Evolutionary conservation across 2,329 filamentous ascomycete species (phyloP), one percentile per base, ranked within the genome.

Genomic region (Penicillium glabrum): DNA sequence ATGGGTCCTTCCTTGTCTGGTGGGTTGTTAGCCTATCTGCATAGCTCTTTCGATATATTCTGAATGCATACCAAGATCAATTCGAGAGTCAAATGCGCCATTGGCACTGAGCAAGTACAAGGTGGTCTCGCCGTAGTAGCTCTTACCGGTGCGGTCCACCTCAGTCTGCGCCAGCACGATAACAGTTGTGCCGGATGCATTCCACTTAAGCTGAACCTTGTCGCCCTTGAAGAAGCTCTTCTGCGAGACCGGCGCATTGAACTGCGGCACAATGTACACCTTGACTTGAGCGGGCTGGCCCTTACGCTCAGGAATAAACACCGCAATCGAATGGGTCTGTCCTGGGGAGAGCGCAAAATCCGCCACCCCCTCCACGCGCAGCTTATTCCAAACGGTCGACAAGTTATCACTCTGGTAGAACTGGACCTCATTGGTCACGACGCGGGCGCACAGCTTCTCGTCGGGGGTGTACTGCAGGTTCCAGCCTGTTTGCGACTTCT

Each of bases 211-310:
- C 77, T 97, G 92, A 47, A 99, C 93, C 81, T 98, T 98, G 82
- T 99, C 95, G 62, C 93, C 93, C 81, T 99, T 99, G 86, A 92
- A 99, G 74, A 99, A 99, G 1, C 89, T 97, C 87, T 99, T 99
- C 75, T 98, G 93, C 39, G 93, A 97, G 49, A 96, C 87, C 5
- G 93, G 88, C 52, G 80, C 81, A 61, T 79, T 84, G 78, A 98
- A 98, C 67, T 95, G 84, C 43, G 95, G 93, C 35, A 98, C 90
- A 65, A 93, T 91, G 80, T 89, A 99, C 59, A 98, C 90, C 78
- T 96, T 96, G 75, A 98, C 92, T 1, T 90, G 86, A 53, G 95
- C 93, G 35, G 95, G 95, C 84, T 93, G 90, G 51, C 95, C 93
- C 89, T 97, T 96, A 77, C 91, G 90, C 80, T 97, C 93, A 9